These are phyloP conservation scores for Ganoderma sinense DNA, from an alignment of 1,284 basidiomycete genomes.

Conservation along the genomic window DNA sequence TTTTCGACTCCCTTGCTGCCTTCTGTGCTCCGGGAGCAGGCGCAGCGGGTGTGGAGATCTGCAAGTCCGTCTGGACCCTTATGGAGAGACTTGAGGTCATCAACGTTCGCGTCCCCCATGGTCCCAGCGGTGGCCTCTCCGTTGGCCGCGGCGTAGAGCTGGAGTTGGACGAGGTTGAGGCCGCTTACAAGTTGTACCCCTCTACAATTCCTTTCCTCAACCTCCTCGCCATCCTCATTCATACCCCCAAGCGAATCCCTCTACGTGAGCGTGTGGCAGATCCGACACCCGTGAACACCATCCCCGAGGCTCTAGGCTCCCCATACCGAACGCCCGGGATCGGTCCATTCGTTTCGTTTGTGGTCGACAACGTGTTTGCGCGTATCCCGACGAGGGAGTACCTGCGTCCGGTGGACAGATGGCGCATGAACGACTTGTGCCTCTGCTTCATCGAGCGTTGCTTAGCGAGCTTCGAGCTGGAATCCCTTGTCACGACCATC, in stretches of 20 bases:
- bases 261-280: constrained; percentile 66
- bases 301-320: constrained; percentile 80
- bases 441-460: constrained; percentile 88
- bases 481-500: constrained; percentile 59
- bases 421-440: constrained; percentile 87
- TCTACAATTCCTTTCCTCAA: constrained; percentile 89
- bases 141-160: constrained; percentile 76
- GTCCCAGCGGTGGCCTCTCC: constrained; percentile 50
- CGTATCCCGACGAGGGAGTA: constrained; percentile 80
- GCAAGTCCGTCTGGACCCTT: constrained; percentile 81
- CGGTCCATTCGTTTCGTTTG: constrained; percentile 82
- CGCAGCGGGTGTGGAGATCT: constrained; percentile 77
- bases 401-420: constrained; percentile 77
- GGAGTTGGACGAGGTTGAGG: constrained; percentile 89
- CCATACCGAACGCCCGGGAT: constrained; percentile 82
- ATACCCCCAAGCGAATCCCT: constrained; percentile 75
- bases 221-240: constrained; percentile 83
- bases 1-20: constrained; percentile 86
- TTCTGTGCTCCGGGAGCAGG: constrained; percentile 86
- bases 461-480: constrained; percentile 84
- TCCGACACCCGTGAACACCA: constrained; percentile 70
- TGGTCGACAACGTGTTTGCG: constrained; percentile 88
- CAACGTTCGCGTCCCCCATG: constrained; percentile 63
- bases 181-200: constrained; percentile 81
- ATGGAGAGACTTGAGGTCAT: constrained; percentile 90